phyloP scores from a whole-genome alignment of 1,284 basidiomycete species.

The Neotropicomus parvogracilis region DNA sequence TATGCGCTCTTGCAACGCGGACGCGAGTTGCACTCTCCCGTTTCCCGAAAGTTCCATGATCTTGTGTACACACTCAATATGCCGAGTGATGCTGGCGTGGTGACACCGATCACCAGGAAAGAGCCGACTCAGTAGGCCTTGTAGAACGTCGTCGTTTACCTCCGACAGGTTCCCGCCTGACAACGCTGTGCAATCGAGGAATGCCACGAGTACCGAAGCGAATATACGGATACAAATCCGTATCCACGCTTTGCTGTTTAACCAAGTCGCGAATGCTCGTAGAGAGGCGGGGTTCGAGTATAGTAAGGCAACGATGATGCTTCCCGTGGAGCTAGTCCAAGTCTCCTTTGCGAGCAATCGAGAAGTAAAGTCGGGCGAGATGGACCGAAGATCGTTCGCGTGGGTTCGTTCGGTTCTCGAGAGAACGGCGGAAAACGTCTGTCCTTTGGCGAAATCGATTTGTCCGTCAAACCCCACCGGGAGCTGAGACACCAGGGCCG shows the following conservation, averaged over 20 bases:
- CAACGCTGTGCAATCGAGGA: slow-evolving; percentile 24
- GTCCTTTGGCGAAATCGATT: slow-evolving; percentile 10
- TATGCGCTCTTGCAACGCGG: slow-evolving; percentile 18
- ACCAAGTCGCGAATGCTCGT: slow-evolving; percentile 28
- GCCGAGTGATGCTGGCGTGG: not conserved
- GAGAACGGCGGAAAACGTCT: slow-evolving; percentile 20
- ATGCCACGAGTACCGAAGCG: slow-evolving; percentile 17
- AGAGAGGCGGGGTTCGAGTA: slow-evolving; percentile 35
- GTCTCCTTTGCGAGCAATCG: slow-evolving; percentile 36
- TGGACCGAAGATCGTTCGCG: slow-evolving; percentile 19
- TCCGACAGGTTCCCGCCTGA: slow-evolving; percentile 16
- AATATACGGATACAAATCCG: slow-evolving; percentile 6
- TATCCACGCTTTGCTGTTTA: slow-evolving; percentile 28
- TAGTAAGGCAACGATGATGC: slow-evolving; percentile 41
- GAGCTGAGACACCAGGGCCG: slow-evolving; percentile 38
- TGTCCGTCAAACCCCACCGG: slow-evolving; percentile 44
- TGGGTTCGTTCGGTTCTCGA: slow-evolving; percentile 27
- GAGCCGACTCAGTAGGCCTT: slow-evolving; percentile 16
- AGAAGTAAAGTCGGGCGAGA: slow-evolving; percentile 27
- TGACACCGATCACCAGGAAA: slow-evolving; percentile 4
- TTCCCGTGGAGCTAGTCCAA: slow-evolving; percentile 42
- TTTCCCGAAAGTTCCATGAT: slow-evolving; percentile 20
- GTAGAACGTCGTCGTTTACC: slow-evolving; percentile 17
- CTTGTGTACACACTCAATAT: slow-evolving; percentile 19
- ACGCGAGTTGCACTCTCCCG: slow-evolving; percentile 13